Base-by-base conservation (phyloP, 2,329 filamentous ascomycete genomes). In the Aspergillus transmontanensis region DNA sequence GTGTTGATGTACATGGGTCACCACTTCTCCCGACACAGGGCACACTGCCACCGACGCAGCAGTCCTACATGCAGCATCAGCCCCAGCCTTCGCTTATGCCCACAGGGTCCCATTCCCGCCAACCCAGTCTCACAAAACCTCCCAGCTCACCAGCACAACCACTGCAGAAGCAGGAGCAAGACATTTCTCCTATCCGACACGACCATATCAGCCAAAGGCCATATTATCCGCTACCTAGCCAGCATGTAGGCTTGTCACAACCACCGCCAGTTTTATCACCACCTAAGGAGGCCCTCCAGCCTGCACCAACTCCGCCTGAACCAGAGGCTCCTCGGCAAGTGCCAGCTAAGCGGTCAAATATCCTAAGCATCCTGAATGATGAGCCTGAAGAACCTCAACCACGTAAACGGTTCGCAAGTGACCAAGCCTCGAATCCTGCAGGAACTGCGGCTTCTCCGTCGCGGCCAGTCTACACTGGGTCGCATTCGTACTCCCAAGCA, bases 281-380 rank as follows among this genome's bases (percentile, higher is more conserved):
- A 6, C 69, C 75, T 19, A 79, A 77, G 66, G 78, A 80, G 45
- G 48, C 61, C n/a, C 62, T 71, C 32, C 77, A 77, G 34, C 69
- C 74, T 19, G 75, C 69, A 45, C 73, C 75, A 6, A 76, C 75
- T 21, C 72, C 75, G 7, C 64, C 64, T 10, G 72, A 73, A 48
- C 60, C 69, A 4, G 80, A 82, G 58, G 71, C 73, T 46, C 72
- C 77, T 57, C 78, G 77, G 53, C 77, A 80, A 55, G 76, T 80
- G 5, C 80, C 80, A 28, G 79, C 78, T 1, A 84, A 83, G 67
- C 78, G 80, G 45, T 83, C 81, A 2, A 83, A 83, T 66, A 82
- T 84, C 53, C 81, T 82, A 75, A 81, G 74, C 62, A 79, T 84
- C 46, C 70, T 84, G 39, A 84, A 83, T 64, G 80, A 82, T 57